Evolutionary conservation across 257 asterid genomes (phyloP), one percentile per base, ranked within the genome.

Genomic region (Ajuga chamaepitys): DNA sequence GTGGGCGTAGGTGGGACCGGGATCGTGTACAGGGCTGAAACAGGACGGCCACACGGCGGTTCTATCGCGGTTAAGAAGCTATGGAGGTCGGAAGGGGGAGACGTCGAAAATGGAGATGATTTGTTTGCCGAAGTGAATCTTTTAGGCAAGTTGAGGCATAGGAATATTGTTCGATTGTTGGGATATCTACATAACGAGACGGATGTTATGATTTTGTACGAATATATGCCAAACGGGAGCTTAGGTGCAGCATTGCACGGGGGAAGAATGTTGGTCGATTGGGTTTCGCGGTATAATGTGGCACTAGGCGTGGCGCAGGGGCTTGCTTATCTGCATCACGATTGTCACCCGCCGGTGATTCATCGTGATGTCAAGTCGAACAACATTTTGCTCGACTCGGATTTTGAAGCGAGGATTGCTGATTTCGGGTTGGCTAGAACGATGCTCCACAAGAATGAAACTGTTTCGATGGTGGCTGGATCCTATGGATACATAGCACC

Each of bases 401-500:
- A 83, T 63, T 85, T 85, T 6, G 91, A 87, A 76, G 89, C 95
- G 4, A 77, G 91, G 37, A 78, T 89, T 4, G 97, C 97, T 0
- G 97, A 89, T 59, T 89, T 89, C 62, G 97, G 95, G 24, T 22
- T 89, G 72, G 95, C 97, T 4, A 89, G 91, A 54, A 81, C 89
- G 45, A 80, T 87, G 88, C 67, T 58, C 58, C 79, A 74, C 70
- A 83, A 81, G 80, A 78, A 83, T 71, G 84, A 87, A 77, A 85
- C 89, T 1, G 82, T 85, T 20, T 85, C 94, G 10, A 80, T 87
- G 89, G 89, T 89, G 69, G 97, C 97, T 30, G 97, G 97, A 64
- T 87, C 97, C 0, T 87, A 87, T 64, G 97, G 97, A 8, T 89
- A 89, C 75, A 89, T 87, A 35, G 97, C 97, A 55, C 97, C 97